These are phyloP conservation scores for Alternaria sp. DNA, from an alignment of 2,329 filamentous ascomycete species.

Conservation along the genomic window DNA sequence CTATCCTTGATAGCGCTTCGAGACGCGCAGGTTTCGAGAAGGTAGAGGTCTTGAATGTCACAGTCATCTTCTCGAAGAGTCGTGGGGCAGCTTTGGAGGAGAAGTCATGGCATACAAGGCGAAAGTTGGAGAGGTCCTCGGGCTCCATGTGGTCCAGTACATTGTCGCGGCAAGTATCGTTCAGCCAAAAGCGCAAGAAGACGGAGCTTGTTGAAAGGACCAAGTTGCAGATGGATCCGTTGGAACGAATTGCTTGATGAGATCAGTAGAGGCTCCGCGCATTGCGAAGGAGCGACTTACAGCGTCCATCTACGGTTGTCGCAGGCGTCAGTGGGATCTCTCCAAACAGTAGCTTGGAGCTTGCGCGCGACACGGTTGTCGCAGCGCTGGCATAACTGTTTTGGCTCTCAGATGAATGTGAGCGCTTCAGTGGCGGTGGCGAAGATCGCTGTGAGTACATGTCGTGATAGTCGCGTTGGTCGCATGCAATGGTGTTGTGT, in stretches of 20 bases:
- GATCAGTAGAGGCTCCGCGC: constrained; percentile 28
- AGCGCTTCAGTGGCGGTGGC: constrained; percentile 51
- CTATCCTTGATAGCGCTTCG: constrained; percentile 78
- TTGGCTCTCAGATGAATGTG: constrained; percentile 49
- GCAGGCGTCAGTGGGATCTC: constrained; percentile 58
- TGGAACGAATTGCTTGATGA: constrained; percentile 53
- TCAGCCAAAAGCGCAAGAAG: constrained; percentile 61
- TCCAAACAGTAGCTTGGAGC: constrained; percentile 58
- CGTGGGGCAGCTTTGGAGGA: constrained; percentile 73
- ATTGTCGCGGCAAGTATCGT: constrained; percentile 57
- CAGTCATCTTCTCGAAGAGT: constrained; percentile 73
- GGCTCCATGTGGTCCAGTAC: constrained; percentile 54
- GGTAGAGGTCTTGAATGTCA: constrained; percentile 76
- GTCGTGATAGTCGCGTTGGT: constrained; percentile 21
- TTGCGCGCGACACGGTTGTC: constrained; percentile 49
- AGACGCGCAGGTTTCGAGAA: constrained; percentile 79
- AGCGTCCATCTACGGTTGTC: constrained; percentile 48
- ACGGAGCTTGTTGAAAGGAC: constrained; percentile 59
- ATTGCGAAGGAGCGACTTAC: constrained; percentile 35
- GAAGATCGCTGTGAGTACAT: constrained; percentile 48
- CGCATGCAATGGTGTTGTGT: constrained; percentile 21
- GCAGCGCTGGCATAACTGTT: constrained; percentile 45
- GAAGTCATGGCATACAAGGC: constrained; percentile 74
- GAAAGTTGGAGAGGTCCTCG: constrained; percentile 60
- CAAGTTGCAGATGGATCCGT: constrained; percentile 59